Evolutionary conservation across 345 rosid species (phyloP), one percentile per base, ranked within the genome.

Genomic region (Eucalyptus polyanthemos): DNA sequence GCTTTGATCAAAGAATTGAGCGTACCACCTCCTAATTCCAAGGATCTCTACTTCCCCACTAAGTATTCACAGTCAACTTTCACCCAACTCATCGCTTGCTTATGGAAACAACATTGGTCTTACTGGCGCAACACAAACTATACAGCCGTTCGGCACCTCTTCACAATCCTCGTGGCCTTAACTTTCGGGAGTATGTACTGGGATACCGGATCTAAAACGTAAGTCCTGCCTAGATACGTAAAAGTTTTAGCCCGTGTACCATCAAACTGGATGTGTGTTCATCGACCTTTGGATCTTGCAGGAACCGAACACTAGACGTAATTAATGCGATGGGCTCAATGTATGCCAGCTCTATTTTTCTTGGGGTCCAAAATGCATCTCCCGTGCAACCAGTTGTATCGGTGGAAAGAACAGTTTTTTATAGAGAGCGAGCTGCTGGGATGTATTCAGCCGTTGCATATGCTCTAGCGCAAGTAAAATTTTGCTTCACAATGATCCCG

Each of bases 371-470:
- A 88, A 92, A 92, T 85, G 67, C 87, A 29, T 11, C 60, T 10
- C 44, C 94, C 5, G 94, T 94, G 49, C 94, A 93, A 87, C 93
- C 94, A 25, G 92, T 94, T 7, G 92, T 93, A 56, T 65, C 93
- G 4, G 86, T 91, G 76, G 95, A 94, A 90, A 91, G 95, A 62
- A 92, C 92, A 9, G 94, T 93, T 21, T 94, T 91, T 34, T 94
- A 93, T 56, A 88, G 94, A 88, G 96, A 93, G 72, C 88, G 88
- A 80, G 95, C 95, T 27, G 94, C 96, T 0, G 94, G 96, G 87
- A 94, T 94, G 96, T 94, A 94, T 58, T 93, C 94, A 22, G 91
- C 93, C 65, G 25, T 93, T 86, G 92, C 95, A 27, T 94, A 93
- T 67, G 96, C 96, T 29, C 89, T 91, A n/a, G 93, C 93, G 69